Conservation (phyloP, 1,284 basidiomycete species). For the Rhodotorula sp. region DNA sequence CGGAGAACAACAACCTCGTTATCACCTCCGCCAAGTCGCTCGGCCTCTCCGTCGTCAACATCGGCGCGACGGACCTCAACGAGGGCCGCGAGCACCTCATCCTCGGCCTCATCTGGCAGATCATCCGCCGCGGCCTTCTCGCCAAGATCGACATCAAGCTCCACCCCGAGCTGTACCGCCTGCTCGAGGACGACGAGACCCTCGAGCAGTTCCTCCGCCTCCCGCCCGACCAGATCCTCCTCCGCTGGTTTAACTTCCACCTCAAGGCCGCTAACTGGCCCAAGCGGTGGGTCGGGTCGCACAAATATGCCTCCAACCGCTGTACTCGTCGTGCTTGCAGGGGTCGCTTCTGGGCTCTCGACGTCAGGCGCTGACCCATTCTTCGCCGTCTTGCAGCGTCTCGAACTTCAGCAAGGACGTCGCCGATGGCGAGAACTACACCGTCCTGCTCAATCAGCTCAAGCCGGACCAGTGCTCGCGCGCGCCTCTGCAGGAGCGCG, state of each 20-base stretch:
- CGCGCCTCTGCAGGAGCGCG: slow-evolving; percentile 82
- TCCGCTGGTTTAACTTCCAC: slow-evolving; percentile 99
- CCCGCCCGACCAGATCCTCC: slow-evolving; percentile 93
- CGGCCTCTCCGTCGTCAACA: slow-evolving; percentile 97
- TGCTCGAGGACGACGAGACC: slow-evolving; percentile 95
- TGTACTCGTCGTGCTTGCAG: no score
- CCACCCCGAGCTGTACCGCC: slow-evolving; percentile 92
- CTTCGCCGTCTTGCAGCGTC: slow-evolving; percentile 61
- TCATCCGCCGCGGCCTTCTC: slow-evolving; percentile 90
- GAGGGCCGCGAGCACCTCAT: slow-evolving; percentile 96
- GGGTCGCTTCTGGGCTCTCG: no score
- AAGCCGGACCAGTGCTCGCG: slow-evolving; percentile 91
- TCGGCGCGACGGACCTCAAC: slow-evolving; percentile 87
- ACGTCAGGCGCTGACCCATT: not conserved
- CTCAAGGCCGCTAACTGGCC: slow-evolving; percentile 92
- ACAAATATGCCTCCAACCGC: no score
- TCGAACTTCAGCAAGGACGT: slow-evolving; percentile 97
- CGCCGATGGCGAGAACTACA: slow-evolving; percentile 95
- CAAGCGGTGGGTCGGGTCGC: slow-evolving; percentile 60
- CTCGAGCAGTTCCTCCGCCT: slow-evolving; percentile 90
- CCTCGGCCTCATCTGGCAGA: slow-evolving; percentile 98
- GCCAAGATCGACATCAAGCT: slow-evolving; percentile 97
- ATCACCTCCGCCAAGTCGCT: slow-evolving; percentile 98
- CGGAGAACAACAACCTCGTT: slow-evolving; percentile 99
- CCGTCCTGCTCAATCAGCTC: slow-evolving; percentile 89